Evolutionary conservation across 2,329 filamentous ascomycete species (phyloP), one percentile per base, ranked within the genome.

Genomic region (Fusarium lateritium): DNA sequence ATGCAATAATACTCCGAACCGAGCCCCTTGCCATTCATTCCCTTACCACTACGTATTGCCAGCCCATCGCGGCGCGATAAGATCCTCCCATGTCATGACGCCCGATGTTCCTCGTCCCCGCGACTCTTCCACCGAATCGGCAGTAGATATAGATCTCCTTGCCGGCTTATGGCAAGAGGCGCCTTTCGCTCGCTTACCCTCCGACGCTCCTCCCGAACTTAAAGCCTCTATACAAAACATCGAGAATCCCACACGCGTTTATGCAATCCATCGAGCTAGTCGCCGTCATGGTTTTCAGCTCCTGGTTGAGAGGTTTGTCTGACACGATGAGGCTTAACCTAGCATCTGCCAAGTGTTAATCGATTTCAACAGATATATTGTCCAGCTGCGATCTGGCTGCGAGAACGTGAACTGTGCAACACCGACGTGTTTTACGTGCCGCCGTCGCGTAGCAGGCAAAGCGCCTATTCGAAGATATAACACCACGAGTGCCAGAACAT

Each of bases 321-420:
- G 21, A 26, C 19, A 21, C 19, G 13, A 22, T 9, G 19, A 65
- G n/a, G 2, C 21, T n/a, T 17, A 34, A 7, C n/a, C 17, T 39
- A 8, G 9, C 2, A 43, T 19, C 19, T 17, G 2, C 34, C n/a
- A 11, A 28, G 52, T 36, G 40, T 62, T 75, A 50, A 71, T 67
- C n/a, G 36, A 11, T 60, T 62, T 8, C 34, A 55, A 26, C 67
- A 95, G 92, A 73, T 97, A 92, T 76, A 89, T 94, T 50, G 83
- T 88, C 34, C 94, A 97, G 79, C 87, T 97, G n/a, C 88, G 94
- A 58, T 87, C 92, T 69, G 94, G 94, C 67, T 97, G 94, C 77
- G 88, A 88, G 65, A 88, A 87, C 68, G 82, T 85, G 54, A 83
- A 85, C 52, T 97, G 94, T 79, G 84, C 83, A 36, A 95, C 90